These are phyloP conservation scores for Allodekkera sacchari DNA, from an alignment of 805 yeast species.

Conservation along the genomic window DNA sequence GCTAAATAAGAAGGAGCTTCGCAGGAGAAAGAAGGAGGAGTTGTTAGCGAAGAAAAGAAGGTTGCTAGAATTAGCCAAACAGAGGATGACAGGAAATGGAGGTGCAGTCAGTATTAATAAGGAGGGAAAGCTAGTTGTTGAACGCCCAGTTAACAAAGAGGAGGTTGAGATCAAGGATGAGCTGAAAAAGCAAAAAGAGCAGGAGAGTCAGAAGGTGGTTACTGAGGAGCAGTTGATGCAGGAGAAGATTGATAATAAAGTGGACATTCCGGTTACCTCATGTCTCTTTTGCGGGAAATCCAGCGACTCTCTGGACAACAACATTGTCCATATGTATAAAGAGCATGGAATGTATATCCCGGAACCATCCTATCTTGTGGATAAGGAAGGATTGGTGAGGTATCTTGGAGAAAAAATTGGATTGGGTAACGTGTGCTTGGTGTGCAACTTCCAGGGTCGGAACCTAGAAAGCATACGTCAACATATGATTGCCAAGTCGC, in stretches of 20 bases:
- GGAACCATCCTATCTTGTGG: slow-evolving; percentile 60
- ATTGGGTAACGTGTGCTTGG: slow-evolving; percentile 74
- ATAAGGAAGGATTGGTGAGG: slow-evolving; percentile 61
- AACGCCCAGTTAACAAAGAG: slow-evolving; percentile 9
- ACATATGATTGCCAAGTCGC: slow-evolving; percentile 80
- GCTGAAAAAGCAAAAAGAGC: slow-evolving; percentile 7
- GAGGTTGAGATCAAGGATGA: slow-evolving; percentile 15
- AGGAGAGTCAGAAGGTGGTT: slow-evolving; percentile 20
- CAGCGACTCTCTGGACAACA: slow-evolving; percentile 32
- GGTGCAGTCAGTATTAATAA: slow-evolving; percentile 15
- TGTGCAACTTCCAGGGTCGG: slow-evolving; percentile 79
- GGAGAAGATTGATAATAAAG: slow-evolving; percentile 36
- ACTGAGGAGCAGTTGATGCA: slow-evolving; percentile 34
- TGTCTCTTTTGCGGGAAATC: slow-evolving; percentile 41
- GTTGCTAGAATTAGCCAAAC: slow-evolving; percentile 38
- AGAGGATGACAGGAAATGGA: slow-evolving; percentile 29
- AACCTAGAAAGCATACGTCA: slow-evolving; percentile 80
- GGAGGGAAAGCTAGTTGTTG: slow-evolving; percentile 18
- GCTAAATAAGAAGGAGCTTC: slow-evolving; percentile 35
- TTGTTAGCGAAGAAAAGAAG: slow-evolving; percentile 39
- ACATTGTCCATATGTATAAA: slow-evolving; percentile 65
- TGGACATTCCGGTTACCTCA: slow-evolving; percentile 39
- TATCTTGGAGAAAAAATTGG: slow-evolving; percentile 77
- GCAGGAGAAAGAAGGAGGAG: slow-evolving; percentile 42
- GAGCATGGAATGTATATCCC: slow-evolving; percentile 85